These are phyloP conservation scores for Yarrowia sp. DNA, from an alignment of 805 yeast species.

Conservation along the genomic window DNA sequence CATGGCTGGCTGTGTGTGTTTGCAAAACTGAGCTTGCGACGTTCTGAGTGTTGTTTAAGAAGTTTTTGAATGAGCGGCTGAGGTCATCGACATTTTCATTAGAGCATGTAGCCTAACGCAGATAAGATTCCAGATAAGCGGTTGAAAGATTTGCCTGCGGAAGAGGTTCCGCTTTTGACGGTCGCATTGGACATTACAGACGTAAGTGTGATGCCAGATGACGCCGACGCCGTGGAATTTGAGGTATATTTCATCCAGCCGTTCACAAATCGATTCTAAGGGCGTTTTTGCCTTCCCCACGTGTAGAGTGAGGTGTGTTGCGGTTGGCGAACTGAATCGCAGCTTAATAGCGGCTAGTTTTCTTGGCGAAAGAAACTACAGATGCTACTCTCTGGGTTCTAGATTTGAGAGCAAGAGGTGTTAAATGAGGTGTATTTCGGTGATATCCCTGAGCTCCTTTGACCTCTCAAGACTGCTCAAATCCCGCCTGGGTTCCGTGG, in stretches of 20 bases:
- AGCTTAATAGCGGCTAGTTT: neutral
- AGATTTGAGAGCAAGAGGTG: neutral
- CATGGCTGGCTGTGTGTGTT: neutral
- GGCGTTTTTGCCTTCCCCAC: slow-evolving; percentile 2
- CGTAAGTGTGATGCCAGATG: too few species aligned
- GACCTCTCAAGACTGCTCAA: too few species aligned
- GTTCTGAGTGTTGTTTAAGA: neutral
- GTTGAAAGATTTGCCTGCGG: neutral
- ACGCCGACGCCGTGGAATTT: too few species aligned
- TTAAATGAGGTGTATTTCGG: too few species aligned
- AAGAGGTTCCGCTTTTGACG: too few species aligned
- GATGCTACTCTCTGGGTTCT: neutral
- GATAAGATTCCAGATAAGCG: slow-evolving; percentile 33
- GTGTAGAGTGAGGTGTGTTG: slow-evolving; percentile 4
- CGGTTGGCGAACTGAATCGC: slow-evolving; percentile 17
- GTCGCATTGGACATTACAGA: too few species aligned
- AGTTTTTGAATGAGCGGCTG: slow-evolving; percentile 2
- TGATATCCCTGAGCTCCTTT: too few species aligned
- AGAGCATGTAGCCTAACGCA: neutral
- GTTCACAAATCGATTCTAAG: too few species aligned
- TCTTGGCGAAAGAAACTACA: slow-evolving; percentile 5
- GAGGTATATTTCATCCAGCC: too few species aligned
- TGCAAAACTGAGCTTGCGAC: neutral
- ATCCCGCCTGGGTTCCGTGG: neutral
- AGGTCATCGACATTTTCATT: slow-evolving; percentile 26